Percentiles rank a stretch among this genome's conserved stretches.
phyloP scores from a whole-genome alignment of 2,329 filamentous ascomycete species.

The Aspergillus melleus region DNA sequence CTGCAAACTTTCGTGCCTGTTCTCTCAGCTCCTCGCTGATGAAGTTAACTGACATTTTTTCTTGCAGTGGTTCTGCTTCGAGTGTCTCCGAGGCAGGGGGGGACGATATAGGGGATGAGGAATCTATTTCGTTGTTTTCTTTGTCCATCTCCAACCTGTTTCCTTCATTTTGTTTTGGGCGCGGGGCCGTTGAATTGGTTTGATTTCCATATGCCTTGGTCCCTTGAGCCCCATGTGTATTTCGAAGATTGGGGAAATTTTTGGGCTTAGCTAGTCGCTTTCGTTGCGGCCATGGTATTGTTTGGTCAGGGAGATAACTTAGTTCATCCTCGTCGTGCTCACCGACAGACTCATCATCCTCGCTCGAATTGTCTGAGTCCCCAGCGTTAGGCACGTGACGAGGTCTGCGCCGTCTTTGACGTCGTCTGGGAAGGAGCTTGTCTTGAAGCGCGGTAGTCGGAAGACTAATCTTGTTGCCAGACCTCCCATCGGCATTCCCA shows the following conservation, averaged over 20 bases:
- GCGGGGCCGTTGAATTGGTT: neutral
- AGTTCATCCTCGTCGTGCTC: slow-evolving; percentile 41
- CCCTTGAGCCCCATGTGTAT: slow-evolving; percentile 7
- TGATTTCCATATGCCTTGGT: neutral
- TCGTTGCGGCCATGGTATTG: slow-evolving; percentile 17
- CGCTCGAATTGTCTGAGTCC: slow-evolving; percentile 28
- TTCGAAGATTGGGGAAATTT: slow-evolving; percentile 19
- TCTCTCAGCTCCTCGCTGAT: slow-evolving; percentile 38
- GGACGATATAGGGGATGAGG: slow-evolving; percentile 36
- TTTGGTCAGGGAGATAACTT: slow-evolving; percentile 26
- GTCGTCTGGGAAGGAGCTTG: slow-evolving; percentile 37
- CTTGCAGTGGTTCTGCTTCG: slow-evolving; percentile 22
- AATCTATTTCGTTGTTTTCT: slow-evolving; percentile 28
- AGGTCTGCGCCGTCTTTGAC: slow-evolving; percentile 25
- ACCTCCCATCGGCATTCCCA: neutral
- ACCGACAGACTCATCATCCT: slow-evolving; percentile 21
- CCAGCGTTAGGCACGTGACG: slow-evolving; percentile 19
- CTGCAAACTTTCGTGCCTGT: slow-evolving; percentile 41
- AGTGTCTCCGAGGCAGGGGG: slow-evolving; percentile 31
- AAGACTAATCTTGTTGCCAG: slow-evolving; percentile 21
- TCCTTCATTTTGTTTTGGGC: neutral
- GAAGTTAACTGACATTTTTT: slow-evolving; percentile 17
- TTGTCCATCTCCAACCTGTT: slow-evolving; percentile 23
- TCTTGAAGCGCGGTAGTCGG: slow-evolving; percentile 39
- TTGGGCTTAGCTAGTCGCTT: slow-evolving; percentile 21